These are phyloP conservation scores for Asterophora lycoperdoides DNA, from an alignment of 768 basidiomycete species.

Conservation along the genomic window DNA sequence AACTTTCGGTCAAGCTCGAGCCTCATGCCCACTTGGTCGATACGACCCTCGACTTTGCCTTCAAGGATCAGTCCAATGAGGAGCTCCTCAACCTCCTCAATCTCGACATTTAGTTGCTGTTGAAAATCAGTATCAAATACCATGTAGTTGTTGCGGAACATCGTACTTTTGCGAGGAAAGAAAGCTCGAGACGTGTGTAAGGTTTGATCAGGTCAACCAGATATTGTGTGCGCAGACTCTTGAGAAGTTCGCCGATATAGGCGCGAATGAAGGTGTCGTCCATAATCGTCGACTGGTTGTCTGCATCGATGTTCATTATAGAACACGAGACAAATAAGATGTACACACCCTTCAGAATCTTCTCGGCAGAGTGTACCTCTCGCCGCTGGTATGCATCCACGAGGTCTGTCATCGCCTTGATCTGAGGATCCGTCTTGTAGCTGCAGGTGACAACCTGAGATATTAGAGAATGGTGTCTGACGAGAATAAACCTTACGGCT, in stretches of 20 bases:
- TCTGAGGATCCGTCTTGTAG: conserved; percentile 94
- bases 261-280: conserved; percentile 89
- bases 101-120: conserved; percentile 94
- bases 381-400: conserved; percentile 96
- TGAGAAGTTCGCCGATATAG: conserved; percentile 96
- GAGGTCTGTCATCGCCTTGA: conserved; percentile 96
- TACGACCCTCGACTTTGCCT: conserved; percentile 93
- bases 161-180: conserved; percentile 85
- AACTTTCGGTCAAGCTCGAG: conserved; percentile 88
- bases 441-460: conserved; percentile 32
- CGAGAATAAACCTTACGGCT: conserved; percentile 63
- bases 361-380: conserved; percentile 97
- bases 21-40: conserved; percentile 94
- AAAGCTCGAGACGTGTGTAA: conserved; percentile 89
- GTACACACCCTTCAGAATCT: conserved; percentile 75
- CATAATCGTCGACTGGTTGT: conserved; percentile 94
- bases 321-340: background rate
- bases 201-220: conserved; percentile 98
- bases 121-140: background rate
- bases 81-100: conserved; percentile 89
- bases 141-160: background rate
- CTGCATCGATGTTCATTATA: conserved; percentile 34
- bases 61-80: conserved; percentile 92
- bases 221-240: conserved; percentile 92
- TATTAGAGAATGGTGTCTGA: background rate